Conservation (phyloP, 495 filamentous ascomycete genomes). For the Hyphodiscus hymeniophilus region DNA sequence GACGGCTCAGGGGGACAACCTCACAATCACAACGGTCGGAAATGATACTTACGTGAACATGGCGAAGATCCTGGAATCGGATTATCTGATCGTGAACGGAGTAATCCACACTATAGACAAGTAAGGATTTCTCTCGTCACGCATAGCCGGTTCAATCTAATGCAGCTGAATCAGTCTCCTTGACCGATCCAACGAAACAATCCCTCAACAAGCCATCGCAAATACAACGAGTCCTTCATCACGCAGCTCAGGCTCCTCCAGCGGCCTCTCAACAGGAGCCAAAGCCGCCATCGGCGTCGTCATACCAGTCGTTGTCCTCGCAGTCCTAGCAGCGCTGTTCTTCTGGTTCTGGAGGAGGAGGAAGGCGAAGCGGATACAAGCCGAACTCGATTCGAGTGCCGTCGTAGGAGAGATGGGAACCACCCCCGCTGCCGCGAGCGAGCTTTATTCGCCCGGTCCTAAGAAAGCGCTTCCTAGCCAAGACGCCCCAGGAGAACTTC, state of each 20-base stretch:
- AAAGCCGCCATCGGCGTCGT: not conserved
- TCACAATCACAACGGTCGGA: not conserved
- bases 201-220: not conserved
- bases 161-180: not conserved
- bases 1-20: constrained; percentile 2
- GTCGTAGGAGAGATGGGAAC: too few species aligned
- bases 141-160: not conserved
- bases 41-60: constrained; percentile 6
- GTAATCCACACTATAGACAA: constrained; percentile 8
- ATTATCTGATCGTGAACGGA: constrained; percentile 5
- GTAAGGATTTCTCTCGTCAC: not conserved
- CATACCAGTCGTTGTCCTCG: not conserved
- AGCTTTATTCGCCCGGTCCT: too few species aligned
- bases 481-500: too few species aligned
- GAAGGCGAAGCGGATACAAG: not conserved
- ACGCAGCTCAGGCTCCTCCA: not conserved
- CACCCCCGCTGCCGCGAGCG: too few species aligned
- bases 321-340: not conserved
- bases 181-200: not conserved
- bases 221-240: not conserved
- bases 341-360: not conserved
- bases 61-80: constrained; percentile 1
- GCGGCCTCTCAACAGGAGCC: not conserved
- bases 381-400: too few species aligned
- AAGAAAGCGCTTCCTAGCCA: too few species aligned